Base-by-base conservation (phyloP, 129 eudicot genomes). In the Flaveria brownii region DNA sequence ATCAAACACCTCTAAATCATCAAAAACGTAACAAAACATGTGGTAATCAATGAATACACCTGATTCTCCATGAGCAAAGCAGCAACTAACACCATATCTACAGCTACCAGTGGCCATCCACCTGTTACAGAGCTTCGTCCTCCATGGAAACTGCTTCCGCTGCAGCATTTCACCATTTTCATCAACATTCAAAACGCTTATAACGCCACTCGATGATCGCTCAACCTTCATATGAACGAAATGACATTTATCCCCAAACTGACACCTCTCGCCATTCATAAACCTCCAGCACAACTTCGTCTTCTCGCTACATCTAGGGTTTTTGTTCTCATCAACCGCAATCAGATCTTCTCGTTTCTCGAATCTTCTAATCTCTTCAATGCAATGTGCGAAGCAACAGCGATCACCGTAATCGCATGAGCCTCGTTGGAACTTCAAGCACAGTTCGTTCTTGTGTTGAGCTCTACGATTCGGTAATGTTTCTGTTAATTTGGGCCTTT, bases 61-160 rank as follows among this genome's bases (percentile, higher is more conserved):
- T 84, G 86, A 81, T 74, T 76, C 56, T 17, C 97, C 92, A 80
- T 88, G 96, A 83, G 97, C 96, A 80, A 18, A 89, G 61, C 0
- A 47, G 55, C 97, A 88, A 1, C 11, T 80, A 3, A 10, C 9
- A 60, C 92, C 96, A 82, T 79, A 87, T 26, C 50, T 61, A 59
- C 96, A 91, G 62, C 65, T 77, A 49, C 87, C 85, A 71, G 20
- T 47, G 18, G 45, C 33, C 84, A 55, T 57, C 95, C 97, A 88
- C 54, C 55, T 77, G 47, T 51, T 18, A 80, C 95, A 88, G 23
- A 85, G 85, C 90, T 57, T 88, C 28, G 88, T 91, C 76, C 69
- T 91, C 84, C 82, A 65, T 12, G 30, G 66, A 26, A 39, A 10
- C 20, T 16, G 33, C 66, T 46, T 80, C 10, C 65, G 80, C 56